Base-by-base conservation (phyloP, 352 stramenopile genomes). In the Heterotrichella gracilis region DNA sequence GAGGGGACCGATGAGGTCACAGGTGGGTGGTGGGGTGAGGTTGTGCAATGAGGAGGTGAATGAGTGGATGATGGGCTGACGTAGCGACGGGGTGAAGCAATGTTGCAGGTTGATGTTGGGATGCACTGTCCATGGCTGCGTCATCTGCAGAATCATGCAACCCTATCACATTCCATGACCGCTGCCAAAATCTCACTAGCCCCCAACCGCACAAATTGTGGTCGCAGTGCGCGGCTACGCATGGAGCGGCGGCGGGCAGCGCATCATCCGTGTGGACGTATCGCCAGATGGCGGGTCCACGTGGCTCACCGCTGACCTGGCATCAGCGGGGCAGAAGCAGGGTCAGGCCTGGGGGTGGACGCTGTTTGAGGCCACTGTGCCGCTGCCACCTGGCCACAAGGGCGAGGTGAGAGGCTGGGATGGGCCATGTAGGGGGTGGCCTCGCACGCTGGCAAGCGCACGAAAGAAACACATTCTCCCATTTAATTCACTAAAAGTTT, bases 181-280 rank as follows among this genome's bases (percentile, higher is more conserved):
- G n/a, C n/a, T n/a, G n/a, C n/a, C n/a, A n/a, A n/a, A n/a, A n/a
- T n/a, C n/a, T n/a, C n/a, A n/a, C n/a, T n/a, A n/a, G n/a, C n/a
- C n/a, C n/a, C n/a, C n/a, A n/a, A n/a, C n/a, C n/a, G n/a, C n/a
- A n/a, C n/a, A n/a, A n/a, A n/a, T n/a, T 0, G 76, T 81, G 13
- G 75, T 95, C 23, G 88, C 82, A 13, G 79, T 94, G 4, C 89
- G 89, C 73, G 89, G 89, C 23, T 93, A 92, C 69, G 86, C 89
- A 24, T 94, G 85, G 82, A 87, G 80, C 70, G 87, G 90, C 24
- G 91, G 88, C 19, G 91, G 91, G 14, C 82, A 90, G 22, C 86
- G 88, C 72, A 92, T 95, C 73, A 86, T 93, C 68, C 82, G 91
- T 22, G 90, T 98, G 9, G 91, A 98, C 70, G 81, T 98, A 0